Conservation (phyloP, 805 yeast species). For the Lachancea sp. region DNA sequence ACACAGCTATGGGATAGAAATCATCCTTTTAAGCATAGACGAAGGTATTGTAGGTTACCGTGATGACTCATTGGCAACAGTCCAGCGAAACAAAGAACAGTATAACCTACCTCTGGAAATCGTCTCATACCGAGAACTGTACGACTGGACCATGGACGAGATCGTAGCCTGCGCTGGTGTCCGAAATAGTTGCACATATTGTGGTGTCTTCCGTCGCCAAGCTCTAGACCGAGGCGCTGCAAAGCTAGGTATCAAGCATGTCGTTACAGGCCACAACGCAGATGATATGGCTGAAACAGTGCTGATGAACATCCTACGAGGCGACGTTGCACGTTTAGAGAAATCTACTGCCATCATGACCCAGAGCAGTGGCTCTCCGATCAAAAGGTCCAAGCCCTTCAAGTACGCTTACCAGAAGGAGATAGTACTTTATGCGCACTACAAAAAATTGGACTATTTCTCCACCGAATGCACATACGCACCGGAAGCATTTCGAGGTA, state of each 20-base stretch:
- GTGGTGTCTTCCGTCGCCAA: conserved; percentile 95
- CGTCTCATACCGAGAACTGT: conserved; percentile 79
- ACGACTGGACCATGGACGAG: conserved; percentile 98
- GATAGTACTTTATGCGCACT: conserved; percentile 94
- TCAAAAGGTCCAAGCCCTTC: conserved; percentile 91
- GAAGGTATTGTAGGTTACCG: conserved; percentile 97
- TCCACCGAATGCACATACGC: conserved; percentile 98
- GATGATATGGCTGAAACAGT: conserved; percentile 99
- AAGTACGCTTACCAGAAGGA: conserved; percentile 96
- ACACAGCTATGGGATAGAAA: conserved; percentile 77
- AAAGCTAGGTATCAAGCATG: conserved; percentile 75
- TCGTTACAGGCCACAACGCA: conserved; percentile 97
- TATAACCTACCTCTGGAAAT: conserved; percentile 73
- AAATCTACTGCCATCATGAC: conserved; percentile 84
- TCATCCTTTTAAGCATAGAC: conserved; percentile 80
- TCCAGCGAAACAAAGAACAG: conserved; percentile 83
- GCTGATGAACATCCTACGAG: conserved; percentile 86
- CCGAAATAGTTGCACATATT: conserved; percentile 91
- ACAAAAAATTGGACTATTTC: conserved; percentile 88
- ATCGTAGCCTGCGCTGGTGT: conserved; percentile 92
- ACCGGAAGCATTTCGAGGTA: conserved; percentile 97
- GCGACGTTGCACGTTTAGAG: conserved; percentile 92
- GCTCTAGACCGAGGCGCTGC: conserved; percentile 95
- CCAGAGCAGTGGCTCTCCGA: conserved; percentile 74
- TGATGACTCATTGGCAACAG: conserved; percentile 96